Evolutionary conservation across 768 basidiomycete genomes (phyloP).

Genomic region (Tylopilus sp.): DNA sequence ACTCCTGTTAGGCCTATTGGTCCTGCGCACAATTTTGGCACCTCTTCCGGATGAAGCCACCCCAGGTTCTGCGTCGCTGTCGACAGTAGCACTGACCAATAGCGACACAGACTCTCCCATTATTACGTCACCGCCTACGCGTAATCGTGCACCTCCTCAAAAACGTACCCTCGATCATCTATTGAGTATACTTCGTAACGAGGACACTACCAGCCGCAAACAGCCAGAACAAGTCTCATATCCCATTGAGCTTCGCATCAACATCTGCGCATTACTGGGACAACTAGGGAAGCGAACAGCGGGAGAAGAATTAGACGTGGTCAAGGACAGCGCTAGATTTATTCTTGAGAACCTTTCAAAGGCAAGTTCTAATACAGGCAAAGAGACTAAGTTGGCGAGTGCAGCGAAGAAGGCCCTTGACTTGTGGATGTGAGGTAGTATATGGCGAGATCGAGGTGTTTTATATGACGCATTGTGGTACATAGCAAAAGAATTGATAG

Average conservation of each 20-base stretch:
- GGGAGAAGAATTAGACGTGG: conserved; percentile 42
- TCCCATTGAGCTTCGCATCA: conserved; percentile 74
- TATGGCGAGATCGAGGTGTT: not conserved
- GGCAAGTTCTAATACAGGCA: conserved; percentile 30
- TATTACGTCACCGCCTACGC: conserved; percentile 38
- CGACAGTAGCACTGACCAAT: conserved; percentile 38
- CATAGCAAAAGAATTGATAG: not conserved
- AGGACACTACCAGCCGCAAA: conserved; percentile 41
- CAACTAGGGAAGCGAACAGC: conserved; percentile 56
- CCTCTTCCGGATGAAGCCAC: conserved; percentile 44
- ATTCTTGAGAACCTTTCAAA: conserved; percentile 51
- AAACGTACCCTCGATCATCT: conserved; percentile 68
- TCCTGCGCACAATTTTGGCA: conserved; percentile 55
- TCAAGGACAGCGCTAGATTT: conserved; percentile 51
- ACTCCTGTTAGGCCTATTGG: conserved; percentile 49
- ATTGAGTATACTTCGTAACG: conserved; percentile 47
- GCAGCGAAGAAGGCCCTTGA: conserved; percentile 44
- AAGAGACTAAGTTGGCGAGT: conserved; percentile 31
- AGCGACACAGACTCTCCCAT: conserved; percentile 49
- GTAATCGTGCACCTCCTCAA: conserved; percentile 41
- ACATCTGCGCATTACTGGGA: conserved; percentile 68
- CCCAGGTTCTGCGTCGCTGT: conserved; percentile 32
- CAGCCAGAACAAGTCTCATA: conserved; percentile 38
- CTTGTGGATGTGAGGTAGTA: conserved; percentile 31
- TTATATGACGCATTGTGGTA: no score